These are phyloP conservation scores for Penicillium sp. DNA, from an alignment of 2,329 filamentous ascomycete genomes.

Conservation along the genomic window DNA sequence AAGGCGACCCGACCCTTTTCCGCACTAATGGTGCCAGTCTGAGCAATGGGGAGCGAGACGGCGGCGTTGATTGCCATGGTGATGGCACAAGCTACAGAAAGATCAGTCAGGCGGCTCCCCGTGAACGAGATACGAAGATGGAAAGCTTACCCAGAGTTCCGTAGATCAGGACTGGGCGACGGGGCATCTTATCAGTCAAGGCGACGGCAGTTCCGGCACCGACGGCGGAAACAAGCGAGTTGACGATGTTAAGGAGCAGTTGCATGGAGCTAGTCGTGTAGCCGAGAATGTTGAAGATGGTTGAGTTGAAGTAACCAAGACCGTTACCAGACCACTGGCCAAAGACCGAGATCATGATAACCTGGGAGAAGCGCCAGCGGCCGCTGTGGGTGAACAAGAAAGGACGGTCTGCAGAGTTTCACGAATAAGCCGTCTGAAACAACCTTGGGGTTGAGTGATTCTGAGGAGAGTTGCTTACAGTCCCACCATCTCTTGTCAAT, in stretches of 20 bases:
- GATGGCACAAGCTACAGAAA: conserved; percentile 30
- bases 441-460: neutral
- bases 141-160: conserved; percentile 34
- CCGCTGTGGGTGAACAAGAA: conserved; percentile 42
- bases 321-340: conserved; percentile 49
- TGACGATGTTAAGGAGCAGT: conserved; percentile 45
- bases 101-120: neutral
- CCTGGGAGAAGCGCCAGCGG: conserved; percentile 46
- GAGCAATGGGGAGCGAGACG: conserved; percentile 36
- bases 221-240: conserved; percentile 43
- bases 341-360: conserved; percentile 48
- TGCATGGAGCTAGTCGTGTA: conserved; percentile 30
- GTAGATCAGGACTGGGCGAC: conserved; percentile 42
- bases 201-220: conserved; percentile 42
- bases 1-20: conserved; percentile 42
- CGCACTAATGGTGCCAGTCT: conserved; percentile 26
- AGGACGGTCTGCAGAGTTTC: conserved; percentile 36
- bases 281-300: conserved; percentile 38
- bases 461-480: conserved; percentile 28
- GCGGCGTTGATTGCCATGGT: conserved; percentile 44
- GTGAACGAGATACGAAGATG: no score
- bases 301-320: conserved; percentile 48
- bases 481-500: conserved; percentile 47
- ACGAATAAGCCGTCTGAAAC: neutral
- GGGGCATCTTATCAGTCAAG: conserved; percentile 44